Base-by-base conservation (phyloP, 768 basidiomycete genomes). In the Podaxis sp. region DNA sequence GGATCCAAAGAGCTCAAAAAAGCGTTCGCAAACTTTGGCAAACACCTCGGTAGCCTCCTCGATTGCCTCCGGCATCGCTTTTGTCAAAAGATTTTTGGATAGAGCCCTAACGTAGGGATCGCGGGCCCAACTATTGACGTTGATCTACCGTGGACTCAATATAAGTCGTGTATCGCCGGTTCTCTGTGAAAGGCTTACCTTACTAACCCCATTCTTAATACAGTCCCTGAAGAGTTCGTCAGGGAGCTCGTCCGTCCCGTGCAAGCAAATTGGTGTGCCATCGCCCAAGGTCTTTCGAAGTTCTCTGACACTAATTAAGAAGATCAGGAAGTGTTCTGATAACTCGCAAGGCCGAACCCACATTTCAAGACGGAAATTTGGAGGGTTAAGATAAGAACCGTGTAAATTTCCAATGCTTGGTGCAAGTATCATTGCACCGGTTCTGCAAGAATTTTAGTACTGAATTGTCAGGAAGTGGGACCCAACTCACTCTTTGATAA, bases 361-460 rank as follows among this genome's bases (percentile, higher is more conserved):
- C 80, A 82, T 82, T 33, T 79, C 74, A 57, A 78, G 77, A 11
- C 74, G 74, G 67, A 82, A 80, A 65, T 80, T 78, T 6, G 80
- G 80, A 17, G 79, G 77, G 42, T 76, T 77, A 60, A 81, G 64
- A 61, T 81, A 82, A 24, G 74, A 75, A 11, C 80, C 80, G 58
- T 82, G 81, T 3, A 82, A 68, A 58, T 82, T 82, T 2, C 81
- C 80, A 53, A 82, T 81, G 60, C 79, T 80, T 2, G 81, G 80
- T 11, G 80, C 80, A 26, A 82, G 71, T 44, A 82, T 77, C 46
- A 74, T 71, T 4, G 80, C 79, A 15, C 80, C 78, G 11, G 79
- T 80, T 36, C 81, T 81, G 55, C 11, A 39, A 11, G 66, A 13
- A 13, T 22, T n/a, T 11, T 4, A 48, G 63, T 7, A 15, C 26